Evolutionary conservation across 2,329 filamentous ascomycete genomes (phyloP).

Genomic region (Paracoccidioides lutzii): DNA sequence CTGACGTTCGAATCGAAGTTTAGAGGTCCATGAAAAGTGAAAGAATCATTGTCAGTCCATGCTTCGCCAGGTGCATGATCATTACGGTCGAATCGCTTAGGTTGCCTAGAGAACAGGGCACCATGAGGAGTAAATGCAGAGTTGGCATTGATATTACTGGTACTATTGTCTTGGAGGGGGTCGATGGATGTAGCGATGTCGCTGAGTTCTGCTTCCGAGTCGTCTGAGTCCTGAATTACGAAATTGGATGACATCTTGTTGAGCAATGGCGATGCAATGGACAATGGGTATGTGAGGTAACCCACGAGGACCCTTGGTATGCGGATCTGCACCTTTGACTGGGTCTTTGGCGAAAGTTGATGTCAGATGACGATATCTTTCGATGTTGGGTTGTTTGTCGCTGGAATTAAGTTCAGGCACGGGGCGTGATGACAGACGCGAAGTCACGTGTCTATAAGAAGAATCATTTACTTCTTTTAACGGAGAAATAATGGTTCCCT

Average conservation of each 20-base stretch:
- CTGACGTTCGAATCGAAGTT: conserved; percentile 14
- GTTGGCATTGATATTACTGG: conserved; percentile 6
- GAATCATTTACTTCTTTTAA: not conserved
- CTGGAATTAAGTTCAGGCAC: not conserved
- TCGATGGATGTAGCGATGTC: conserved; percentile 13
- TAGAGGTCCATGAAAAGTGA: not conserved
- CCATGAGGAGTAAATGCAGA: not conserved
- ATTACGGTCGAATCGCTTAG: not conserved
- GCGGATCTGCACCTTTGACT: not conserved
- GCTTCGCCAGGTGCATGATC: not conserved
- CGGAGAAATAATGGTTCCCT: not conserved
- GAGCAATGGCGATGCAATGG: not conserved
- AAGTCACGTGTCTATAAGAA: not conserved
- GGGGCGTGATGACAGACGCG: not conserved
- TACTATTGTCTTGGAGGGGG: conserved; percentile 8
- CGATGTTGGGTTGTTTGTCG: not conserved
- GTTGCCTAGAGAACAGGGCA: not conserved
- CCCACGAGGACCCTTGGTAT: not conserved
- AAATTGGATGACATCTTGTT: conserved; percentile 23
- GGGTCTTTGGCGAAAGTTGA: not conserved
- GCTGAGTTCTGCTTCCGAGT: conserved; percentile 25
- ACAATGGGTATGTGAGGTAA: not conserved
- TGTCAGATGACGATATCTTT: not conserved
- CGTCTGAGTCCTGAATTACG: conserved; percentile 35
- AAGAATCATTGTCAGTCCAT: not conserved